phyloP scores from a whole-genome alignment of 352 stramenopile genomes.

The Phytophthora brassicae region DNA sequence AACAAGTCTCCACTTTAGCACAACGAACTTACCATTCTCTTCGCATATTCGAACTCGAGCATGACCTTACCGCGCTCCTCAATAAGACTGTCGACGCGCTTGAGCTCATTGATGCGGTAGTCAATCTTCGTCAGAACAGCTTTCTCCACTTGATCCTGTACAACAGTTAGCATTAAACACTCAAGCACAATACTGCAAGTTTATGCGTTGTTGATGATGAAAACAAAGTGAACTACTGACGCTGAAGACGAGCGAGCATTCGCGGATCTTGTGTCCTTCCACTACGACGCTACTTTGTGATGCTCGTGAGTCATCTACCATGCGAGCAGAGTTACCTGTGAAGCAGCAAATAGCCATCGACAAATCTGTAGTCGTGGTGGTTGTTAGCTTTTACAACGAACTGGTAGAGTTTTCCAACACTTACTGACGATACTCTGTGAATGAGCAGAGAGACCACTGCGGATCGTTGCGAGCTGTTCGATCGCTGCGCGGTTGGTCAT shows the following conservation, averaged over 20 bases:
- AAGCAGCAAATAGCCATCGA: conserved; percentile 33
- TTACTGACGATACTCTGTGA: conserved; percentile 55
- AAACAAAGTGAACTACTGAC: conserved; percentile 15
- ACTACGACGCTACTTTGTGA: conserved; percentile 4
- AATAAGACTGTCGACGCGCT: conserved; percentile 43
- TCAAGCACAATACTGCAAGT: not conserved
- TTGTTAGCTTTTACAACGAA: not conserved
- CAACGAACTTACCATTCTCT: conserved; percentile 43
- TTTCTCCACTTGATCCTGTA: conserved; percentile 45
- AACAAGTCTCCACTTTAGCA: not conserved
- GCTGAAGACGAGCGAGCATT: conserved; percentile 25
- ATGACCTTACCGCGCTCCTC: conserved; percentile 51
- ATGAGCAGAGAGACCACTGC: conserved; percentile 44
- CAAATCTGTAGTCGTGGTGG: conserved; percentile 23
- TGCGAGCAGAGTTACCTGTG: conserved; percentile 18
- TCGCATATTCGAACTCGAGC: conserved; percentile 72
- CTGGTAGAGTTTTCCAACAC: not conserved
- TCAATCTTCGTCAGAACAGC: conserved; percentile 45
- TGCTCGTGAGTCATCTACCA: conserved; percentile 21
- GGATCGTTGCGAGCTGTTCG: conserved; percentile 44
- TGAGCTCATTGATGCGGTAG: conserved; percentile 37
- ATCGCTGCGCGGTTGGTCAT: conserved; percentile 41
- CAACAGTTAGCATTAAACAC: not conserved
- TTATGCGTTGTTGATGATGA: not conserved
- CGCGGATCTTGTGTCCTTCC: conserved; percentile 24